Evolutionary conservation across 768 basidiomycete species (phyloP), one percentile per base, ranked within the genome.

Genomic region (Polyporus arcularius): DNA sequence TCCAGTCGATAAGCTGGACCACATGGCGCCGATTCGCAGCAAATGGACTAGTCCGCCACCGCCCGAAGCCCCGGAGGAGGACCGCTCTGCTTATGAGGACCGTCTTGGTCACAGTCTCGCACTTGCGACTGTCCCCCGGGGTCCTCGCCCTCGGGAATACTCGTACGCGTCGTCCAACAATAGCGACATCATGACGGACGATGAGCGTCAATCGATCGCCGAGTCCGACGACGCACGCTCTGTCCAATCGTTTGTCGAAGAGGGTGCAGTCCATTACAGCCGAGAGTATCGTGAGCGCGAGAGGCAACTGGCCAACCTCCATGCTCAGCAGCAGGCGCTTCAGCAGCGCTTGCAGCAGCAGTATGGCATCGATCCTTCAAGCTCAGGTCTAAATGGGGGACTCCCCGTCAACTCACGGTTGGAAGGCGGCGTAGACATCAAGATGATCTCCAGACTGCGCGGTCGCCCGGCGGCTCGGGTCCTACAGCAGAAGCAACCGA

Each of bases 21-120:
- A 90, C 65, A 91, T 92, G 92, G 90, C 89, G 16, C 89, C 92
- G 1, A 87, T 82, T 68, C 84, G 91, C 32, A 78, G 82, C 35
- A 88, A 89, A 72, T 93, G 91, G 92, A 93, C 91, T 2, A 92
- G 89, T 65, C 90, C 91, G 9, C 91, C 92, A 28, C 89, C 91
- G 4, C 84, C 86, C 1, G 89, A 88, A 66, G 92, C 90, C 1
- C 79, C 91, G 0, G 78, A 82, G 10, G 81, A 80, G 26, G 89
- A 84, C 65, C 89, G 84, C 49, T 80, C 81, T 2, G 74, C 85
- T 18, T 93, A 90, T 66, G 87, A 90, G 69, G 82, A 79, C 60
- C 80, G 86, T 53, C 79, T 93, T 12, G 90, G 84, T 21, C 79
- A 82, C 52, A 79, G 88, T 0, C 74, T 93, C 18, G 84, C 83